These are phyloP conservation scores for Aspergillus homomorphus DNA, from an alignment of 495 filamentous ascomycete genomes.

Conservation along the genomic window DNA sequence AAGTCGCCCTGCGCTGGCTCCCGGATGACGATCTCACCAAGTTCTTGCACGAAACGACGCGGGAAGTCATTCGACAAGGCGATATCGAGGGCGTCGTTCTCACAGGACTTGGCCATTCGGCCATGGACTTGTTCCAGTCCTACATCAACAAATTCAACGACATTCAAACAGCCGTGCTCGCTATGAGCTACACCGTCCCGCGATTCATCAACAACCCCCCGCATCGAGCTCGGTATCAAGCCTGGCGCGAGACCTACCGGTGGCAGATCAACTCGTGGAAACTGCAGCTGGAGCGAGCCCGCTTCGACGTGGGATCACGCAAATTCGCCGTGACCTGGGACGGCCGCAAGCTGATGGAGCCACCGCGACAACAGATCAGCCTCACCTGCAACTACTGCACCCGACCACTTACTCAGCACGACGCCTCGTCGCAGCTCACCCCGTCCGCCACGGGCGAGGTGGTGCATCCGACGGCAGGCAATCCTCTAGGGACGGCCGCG, in stretches of 20 bases:
- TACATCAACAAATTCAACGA: constrained; percentile 87
- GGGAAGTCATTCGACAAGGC: constrained; percentile 64
- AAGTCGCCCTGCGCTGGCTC: constrained; percentile 81
- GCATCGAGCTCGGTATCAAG: constrained; percentile 56
- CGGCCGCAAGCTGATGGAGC: constrained; percentile 60
- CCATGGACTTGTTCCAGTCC: constrained; percentile 79
- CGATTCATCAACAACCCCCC: constrained; percentile 68
- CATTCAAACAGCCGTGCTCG: constrained; percentile 82
- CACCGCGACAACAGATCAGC: constrained; percentile 71
- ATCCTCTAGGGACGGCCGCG: constrained; percentile 34
- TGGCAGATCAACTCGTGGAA: constrained; percentile 74
- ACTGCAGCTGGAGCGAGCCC: constrained; percentile 59
- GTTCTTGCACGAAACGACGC: constrained; percentile 64
- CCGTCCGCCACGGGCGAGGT: constrained; percentile 31
- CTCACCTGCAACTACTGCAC: constrained; percentile 85
- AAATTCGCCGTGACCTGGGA: constrained; percentile 62
- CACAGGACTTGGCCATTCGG: constrained; percentile 74
- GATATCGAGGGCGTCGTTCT: constrained; percentile 87
- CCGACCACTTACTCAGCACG: constrained; percentile 43
- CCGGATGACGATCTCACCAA: constrained; percentile 69
- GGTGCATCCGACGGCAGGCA: constrained; percentile 37
- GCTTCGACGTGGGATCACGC: constrained; percentile 55
- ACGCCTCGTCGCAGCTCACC: constrained; percentile 37
- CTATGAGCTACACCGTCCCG: constrained; percentile 76
- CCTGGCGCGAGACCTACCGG: constrained; percentile 82